A percentile compares a stretch with the other conserved stretches of the same genome.
Conservation (phyloP, 805 yeast genomes). For the Barnettozyma wickerhamii region DNA sequence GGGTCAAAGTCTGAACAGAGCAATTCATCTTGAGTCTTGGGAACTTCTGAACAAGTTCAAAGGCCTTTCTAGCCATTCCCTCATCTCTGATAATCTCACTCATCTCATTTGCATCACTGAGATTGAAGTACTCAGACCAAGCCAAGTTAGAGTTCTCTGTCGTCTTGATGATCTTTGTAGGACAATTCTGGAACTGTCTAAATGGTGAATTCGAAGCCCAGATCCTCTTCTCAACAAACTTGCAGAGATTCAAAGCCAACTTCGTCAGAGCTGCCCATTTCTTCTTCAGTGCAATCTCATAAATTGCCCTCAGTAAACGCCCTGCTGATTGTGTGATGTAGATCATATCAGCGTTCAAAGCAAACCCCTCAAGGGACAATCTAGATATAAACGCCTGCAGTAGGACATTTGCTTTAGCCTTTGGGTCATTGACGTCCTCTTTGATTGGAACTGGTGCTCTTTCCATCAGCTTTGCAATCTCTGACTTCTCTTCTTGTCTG, state of each 20-base stretch:
- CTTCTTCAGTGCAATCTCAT: slow-evolving; percentile 67
- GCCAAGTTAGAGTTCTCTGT: slow-evolving; percentile 82
- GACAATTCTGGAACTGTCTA: slow-evolving; percentile 74
- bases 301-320: slow-evolving; percentile 78
- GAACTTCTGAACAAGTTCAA: slow-evolving; percentile 60
- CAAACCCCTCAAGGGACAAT: slow-evolving; percentile 77
- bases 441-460: slow-evolving; percentile 83
- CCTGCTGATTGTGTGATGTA: slow-evolving; percentile 93
- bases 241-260: slow-evolving; percentile 58
- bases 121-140: slow-evolving; percentile 69
- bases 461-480: slow-evolving; percentile 62
- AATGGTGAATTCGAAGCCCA: slow-evolving; percentile 88
- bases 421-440: slow-evolving; percentile 63
- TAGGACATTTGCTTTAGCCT: slow-evolving; percentile 74
- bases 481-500: slow-evolving; percentile 79
- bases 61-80: slow-evolving; percentile 55
- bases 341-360: slow-evolving; percentile 88
- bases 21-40: slow-evolving; percentile 64
- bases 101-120: slow-evolving; percentile 67
- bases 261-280: slow-evolving; percentile 68
- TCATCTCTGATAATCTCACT: slow-evolving; percentile 78
- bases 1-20: slow-evolving; percentile 72
- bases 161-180: slow-evolving; percentile 62
- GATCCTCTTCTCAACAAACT: slow-evolving; percentile 73
- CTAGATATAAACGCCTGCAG: slow-evolving; percentile 86